Conservation (phyloP, 2,329 filamentous ascomycete species). For the Alternaria incomplexa region DNA sequence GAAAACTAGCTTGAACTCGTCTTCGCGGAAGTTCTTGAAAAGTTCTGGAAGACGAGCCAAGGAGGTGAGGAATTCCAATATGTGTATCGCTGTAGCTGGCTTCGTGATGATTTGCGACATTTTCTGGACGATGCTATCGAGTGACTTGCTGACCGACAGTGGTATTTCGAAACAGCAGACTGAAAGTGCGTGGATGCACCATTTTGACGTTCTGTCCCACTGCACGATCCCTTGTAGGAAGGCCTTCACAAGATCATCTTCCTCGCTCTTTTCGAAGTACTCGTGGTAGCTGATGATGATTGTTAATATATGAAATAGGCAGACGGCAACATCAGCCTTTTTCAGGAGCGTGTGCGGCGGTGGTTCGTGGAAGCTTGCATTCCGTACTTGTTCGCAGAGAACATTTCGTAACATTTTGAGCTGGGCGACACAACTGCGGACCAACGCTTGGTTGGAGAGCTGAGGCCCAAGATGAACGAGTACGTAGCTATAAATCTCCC, state of each 20-base stretch:
- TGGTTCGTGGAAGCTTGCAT: constrained; percentile 79
- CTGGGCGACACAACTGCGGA: constrained; percentile 73
- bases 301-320: constrained; percentile 83
- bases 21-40: constrained; percentile 86
- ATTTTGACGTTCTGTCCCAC: constrained; percentile 86
- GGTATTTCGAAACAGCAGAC: constrained; percentile 96
- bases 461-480: constrained; percentile 86
- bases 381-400: constrained; percentile 82
- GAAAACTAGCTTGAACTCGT: constrained; percentile 93
- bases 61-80: constrained; percentile 91
- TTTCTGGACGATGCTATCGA: constrained; percentile 85
- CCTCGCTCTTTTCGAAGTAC: constrained; percentile 80
- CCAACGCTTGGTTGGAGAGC: constrained; percentile 86
- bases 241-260: constrained; percentile 85
- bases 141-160: constrained; percentile 80
- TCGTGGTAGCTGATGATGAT: constrained; percentile 91
- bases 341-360: constrained; percentile 79
- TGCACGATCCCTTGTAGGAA: constrained; percentile 85
- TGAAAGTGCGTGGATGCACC: constrained; percentile 91
- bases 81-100: constrained; percentile 88
- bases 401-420: constrained; percentile 77
- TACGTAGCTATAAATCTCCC: constrained; percentile 92
- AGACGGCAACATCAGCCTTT: constrained; percentile 86
- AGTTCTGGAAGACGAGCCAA: constrained; percentile 83
- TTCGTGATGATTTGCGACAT: constrained; percentile 98